These are phyloP conservation scores for Talaromyces stipitatus DNA, from an alignment of 495 filamentous ascomycete species.

Conservation along the genomic window DNA sequence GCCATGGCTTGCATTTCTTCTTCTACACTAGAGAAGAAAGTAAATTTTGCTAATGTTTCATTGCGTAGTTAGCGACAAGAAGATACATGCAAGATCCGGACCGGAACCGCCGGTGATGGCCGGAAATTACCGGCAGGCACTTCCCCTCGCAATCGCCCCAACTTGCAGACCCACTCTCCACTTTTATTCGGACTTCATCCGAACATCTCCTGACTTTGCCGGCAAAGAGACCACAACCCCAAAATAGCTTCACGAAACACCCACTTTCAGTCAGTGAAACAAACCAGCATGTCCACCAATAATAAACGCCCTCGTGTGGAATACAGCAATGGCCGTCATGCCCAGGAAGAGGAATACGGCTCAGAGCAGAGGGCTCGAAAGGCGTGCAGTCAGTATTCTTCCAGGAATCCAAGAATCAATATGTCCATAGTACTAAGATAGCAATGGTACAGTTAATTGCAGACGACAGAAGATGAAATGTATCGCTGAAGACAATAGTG, in stretches of 20 bases:
- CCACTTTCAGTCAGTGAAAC: not conserved
- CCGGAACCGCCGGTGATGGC: not conserved
- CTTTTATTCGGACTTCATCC: not conserved
- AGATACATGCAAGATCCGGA: not conserved
- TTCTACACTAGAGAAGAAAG: not conserved
- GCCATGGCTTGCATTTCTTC: not conserved
- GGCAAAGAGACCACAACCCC: not conserved
- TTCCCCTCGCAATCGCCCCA: not conserved
- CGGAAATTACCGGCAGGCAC: not conserved
- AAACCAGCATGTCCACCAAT: not conserved
- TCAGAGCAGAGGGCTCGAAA: slow-evolving; percentile 6
- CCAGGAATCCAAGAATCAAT: not conserved
- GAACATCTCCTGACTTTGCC: slow-evolving; percentile 2
- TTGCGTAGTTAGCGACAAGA: too few species aligned
- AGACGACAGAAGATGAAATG: slow-evolving; percentile 26
- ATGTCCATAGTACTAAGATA: not conserved
- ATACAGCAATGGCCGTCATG: not conserved
- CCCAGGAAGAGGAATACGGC: not conserved
- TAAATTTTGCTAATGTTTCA: not conserved
- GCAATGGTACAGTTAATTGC: slow-evolving; percentile 16
- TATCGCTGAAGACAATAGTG: slow-evolving; percentile 13
- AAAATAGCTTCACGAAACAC: not conserved
- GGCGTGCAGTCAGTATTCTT: slow-evolving; percentile 4
- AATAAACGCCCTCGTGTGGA: not conserved
- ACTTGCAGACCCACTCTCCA: not conserved